Evolutionary conservation across 257 asterid genomes (phyloP), one percentile per base, ranked within the genome.

Genomic region (Rauvolfia tetraphylla): DNA sequence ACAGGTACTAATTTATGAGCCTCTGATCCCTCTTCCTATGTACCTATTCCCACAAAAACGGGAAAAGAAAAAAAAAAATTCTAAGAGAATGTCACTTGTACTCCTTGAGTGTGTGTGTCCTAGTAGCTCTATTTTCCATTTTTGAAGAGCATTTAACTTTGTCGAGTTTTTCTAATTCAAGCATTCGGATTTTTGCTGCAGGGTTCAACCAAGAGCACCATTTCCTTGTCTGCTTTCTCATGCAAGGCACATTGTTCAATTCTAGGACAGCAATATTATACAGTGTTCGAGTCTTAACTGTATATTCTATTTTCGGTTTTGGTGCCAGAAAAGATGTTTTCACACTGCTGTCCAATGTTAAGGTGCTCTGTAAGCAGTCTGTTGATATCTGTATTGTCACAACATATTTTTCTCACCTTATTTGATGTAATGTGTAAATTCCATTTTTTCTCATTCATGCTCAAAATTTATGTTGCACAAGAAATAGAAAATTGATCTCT

Each of bases 371-470:
- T 42, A 25, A 56, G 57, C 68, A 41, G 33, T 39, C 68, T 56
- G 68, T 76, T 36, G 38, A 76, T 76, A 76, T 54, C 69, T 66
- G 75, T 63, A 49, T 54, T 38, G 44, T 27, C n/a, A 69, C 18
- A 57, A 20, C 58, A 76, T 48, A 39, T 49, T 65, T 34, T 25
- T 34, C 67, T 68, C 48, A 56, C 25, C 31, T 68, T 13, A 9
- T 29, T 13, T 14, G 39, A 54, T 68, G 56, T 56, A 20, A 76
- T 1, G 15, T 39, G 69, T 68, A 76, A 42, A 76, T 54, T 34
- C 48, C 49, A 29, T 61, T 42, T 51, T n/a, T 68, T 44, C 48
- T 39, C 34, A 10, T 58, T 39, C 38, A 58, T 42, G 67, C 46
- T 27, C n/a, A 58, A 5, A 39, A 70, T 11, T 39, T 25, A 31